A percentile compares a stretch with the other conserved stretches of the same genome.
Evolutionary conservation across 75 land plant species (phyloP).

Genomic region (Pinus taeda): DNA sequence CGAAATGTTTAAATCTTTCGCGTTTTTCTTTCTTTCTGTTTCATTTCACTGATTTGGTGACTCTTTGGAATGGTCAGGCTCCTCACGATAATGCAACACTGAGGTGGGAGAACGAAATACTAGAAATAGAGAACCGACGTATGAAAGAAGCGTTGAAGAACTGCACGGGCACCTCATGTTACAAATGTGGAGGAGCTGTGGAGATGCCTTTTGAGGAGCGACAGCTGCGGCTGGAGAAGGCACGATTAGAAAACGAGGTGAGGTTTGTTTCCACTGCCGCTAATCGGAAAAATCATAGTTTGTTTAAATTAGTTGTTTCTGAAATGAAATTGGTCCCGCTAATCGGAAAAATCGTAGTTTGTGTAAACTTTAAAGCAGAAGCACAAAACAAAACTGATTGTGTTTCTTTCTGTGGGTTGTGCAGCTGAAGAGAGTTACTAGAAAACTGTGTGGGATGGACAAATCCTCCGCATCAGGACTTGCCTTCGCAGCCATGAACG

Average conservation of each 20-base stretch:
- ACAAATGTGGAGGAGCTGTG: conserved; percentile 23
- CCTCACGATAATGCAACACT: conserved; percentile 21
- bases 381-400: too few relatives aligned
- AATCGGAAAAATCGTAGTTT: too few relatives aligned
- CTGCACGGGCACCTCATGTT: conserved; percentile 8
- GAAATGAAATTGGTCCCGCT: too few relatives aligned
- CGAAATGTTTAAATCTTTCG: too few relatives aligned
- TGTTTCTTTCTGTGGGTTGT: not conserved
- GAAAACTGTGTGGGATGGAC: conserved; percentile 14
- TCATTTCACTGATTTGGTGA: not conserved
- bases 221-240: conserved; percentile 28
- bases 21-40: too few relatives aligned
- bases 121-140: conserved; percentile 20
- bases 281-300: too few relatives aligned
- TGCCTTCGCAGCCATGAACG: conserved; percentile 25
- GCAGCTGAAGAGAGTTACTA: conserved; percentile 5
- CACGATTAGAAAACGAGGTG: conserved; percentile 25
- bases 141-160: conserved; percentile 23
- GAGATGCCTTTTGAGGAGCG: conserved; percentile 31
- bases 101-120: conserved; percentile 18
- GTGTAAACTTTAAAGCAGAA: too few relatives aligned
- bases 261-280: conserved; percentile 6
- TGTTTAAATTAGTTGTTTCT: too few relatives aligned
- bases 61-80: conserved; percentile 10
- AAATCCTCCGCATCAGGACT: conserved; percentile 20